Conservation (phyloP, 805 yeast genomes). For the Sugiyamaella valdiviana region DNA sequence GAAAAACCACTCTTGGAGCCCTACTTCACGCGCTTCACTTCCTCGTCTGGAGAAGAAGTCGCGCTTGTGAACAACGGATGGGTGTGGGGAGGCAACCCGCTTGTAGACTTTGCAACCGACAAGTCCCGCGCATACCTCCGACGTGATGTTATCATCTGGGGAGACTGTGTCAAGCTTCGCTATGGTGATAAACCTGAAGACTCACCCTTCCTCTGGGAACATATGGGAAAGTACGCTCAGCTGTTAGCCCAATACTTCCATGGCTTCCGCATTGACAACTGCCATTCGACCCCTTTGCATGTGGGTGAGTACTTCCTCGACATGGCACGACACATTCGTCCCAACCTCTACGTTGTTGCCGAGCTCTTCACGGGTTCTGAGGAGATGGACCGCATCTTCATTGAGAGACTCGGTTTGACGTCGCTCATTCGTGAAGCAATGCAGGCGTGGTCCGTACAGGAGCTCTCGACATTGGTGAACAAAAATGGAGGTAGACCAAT, state of each 20-base stretch:
- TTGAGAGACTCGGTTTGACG: slow-evolving; percentile 83
- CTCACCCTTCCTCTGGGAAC: slow-evolving; percentile 83
- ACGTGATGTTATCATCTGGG: slow-evolving; percentile 95
- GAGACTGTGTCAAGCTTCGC: slow-evolving; percentile 90
- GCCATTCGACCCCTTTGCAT: slow-evolving; percentile 93
- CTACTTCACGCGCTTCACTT: slow-evolving; percentile 71
- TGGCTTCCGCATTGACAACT: slow-evolving; percentile 90
- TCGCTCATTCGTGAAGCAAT: slow-evolving; percentile 92
- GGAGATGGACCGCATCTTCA: slow-evolving; percentile 80
- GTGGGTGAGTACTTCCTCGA: slow-evolving; percentile 88
- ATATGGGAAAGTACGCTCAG: slow-evolving; percentile 74
- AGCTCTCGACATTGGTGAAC: slow-evolving; percentile 78
- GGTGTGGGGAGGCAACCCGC: slow-evolving; percentile 97
- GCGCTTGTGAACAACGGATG: slow-evolving; percentile 90
- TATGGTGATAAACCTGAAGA: slow-evolving; percentile 75
- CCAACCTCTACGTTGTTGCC: slow-evolving; percentile 86
- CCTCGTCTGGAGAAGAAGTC: slow-evolving; percentile 46
- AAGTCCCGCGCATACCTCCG: slow-evolving; percentile 74
- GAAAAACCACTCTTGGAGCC: slow-evolving; percentile 69
- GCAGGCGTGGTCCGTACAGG: slow-evolving; percentile 90
- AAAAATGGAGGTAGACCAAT: slow-evolving; percentile 93
- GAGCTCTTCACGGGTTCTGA: slow-evolving; percentile 92
- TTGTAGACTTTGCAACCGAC: slow-evolving; percentile 85
- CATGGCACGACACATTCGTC: slow-evolving; percentile 77
- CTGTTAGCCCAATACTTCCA: slow-evolving; percentile 66